phyloP scores from a whole-genome alignment of 805 yeast species.

The Millerago galiae region DNA sequence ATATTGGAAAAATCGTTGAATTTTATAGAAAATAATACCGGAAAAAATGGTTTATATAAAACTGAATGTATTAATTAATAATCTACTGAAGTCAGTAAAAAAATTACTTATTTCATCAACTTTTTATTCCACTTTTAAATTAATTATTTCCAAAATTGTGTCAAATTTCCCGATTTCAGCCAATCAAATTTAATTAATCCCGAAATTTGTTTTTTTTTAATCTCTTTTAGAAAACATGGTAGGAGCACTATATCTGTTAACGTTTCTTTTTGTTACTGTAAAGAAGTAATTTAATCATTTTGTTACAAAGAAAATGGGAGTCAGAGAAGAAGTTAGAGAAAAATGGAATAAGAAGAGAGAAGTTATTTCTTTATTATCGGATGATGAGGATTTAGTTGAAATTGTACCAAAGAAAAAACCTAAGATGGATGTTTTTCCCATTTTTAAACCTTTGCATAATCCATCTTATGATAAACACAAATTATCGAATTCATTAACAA shows the following conservation, averaged over 20 bases:
- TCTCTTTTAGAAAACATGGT: not conserved
- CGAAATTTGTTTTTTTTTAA: not conserved
- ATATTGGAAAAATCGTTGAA: too few species aligned
- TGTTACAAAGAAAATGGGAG: not conserved
- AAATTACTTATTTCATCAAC: too few species aligned
- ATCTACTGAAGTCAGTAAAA: too few species aligned
- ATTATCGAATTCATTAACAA: constrained; percentile 19
- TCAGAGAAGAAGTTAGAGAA: constrained; percentile 13
- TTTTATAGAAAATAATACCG: too few species aligned
- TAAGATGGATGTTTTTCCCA: not conserved
- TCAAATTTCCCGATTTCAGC: constrained; percentile 3
- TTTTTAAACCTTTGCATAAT: constrained; percentile 18
- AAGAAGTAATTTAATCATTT: too few species aligned
- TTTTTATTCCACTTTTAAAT: too few species aligned
- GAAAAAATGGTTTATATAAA: too few species aligned
- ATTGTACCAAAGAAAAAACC: not conserved
- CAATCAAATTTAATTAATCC: not conserved
- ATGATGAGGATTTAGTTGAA: not conserved
- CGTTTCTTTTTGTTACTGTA: too few species aligned
- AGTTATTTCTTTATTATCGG: constrained; percentile 4
- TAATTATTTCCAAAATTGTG: constrained; percentile 1
- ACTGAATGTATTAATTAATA: too few species aligned
- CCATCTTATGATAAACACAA: constrained; percentile 10
- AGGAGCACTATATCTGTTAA: too few species aligned
- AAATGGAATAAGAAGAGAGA: constrained; percentile 8